Evolutionary conservation across 345 rosid genomes (phyloP).

Genomic region (Linum usitatissimum): DNA sequence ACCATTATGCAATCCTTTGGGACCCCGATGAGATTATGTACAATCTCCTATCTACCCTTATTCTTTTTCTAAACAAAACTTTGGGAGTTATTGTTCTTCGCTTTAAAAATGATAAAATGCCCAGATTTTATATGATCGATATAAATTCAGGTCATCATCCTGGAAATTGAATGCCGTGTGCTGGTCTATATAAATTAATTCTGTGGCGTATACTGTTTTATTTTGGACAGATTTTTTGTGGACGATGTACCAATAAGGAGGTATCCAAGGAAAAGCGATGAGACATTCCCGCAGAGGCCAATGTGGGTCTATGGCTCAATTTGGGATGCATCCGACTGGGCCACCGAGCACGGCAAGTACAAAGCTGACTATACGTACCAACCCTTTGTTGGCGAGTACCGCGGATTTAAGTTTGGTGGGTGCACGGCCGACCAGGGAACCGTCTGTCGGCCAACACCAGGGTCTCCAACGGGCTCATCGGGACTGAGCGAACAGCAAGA

Average conservation of each 20-base stretch:
- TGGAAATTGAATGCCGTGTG: background rate
- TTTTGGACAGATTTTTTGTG: background rate
- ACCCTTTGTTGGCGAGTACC: constrained; percentile 64
- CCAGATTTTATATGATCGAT: too few species aligned
- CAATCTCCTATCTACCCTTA: constrained; percentile 11
- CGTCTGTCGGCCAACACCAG: constrained; percentile 41
- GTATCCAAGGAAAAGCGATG: constrained; percentile 38
- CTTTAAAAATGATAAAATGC: too few species aligned
- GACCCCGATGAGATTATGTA: constrained; percentile 59
- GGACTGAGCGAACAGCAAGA: constrained; percentile 54
- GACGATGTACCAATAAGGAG: constrained; percentile 13
- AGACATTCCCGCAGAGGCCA: constrained; percentile 1
- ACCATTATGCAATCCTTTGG: constrained; percentile 70
- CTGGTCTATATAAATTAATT: too few species aligned
- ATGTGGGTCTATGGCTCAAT: constrained; percentile 58
- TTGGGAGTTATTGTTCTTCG: background rate
- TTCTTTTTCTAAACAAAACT: background rate
- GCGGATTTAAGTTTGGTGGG: constrained; percentile 49
- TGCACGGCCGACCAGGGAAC: constrained; percentile 31
- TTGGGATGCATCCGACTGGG: constrained; percentile 97
- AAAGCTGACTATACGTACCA: constrained; percentile 66
- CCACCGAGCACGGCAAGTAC: constrained; percentile 80
- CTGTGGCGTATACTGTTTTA: background rate
- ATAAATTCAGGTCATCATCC: background rate
- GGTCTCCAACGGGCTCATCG: constrained; percentile 27